Conservation (phyloP, 257 asterid genomes). For the Solanum habrochaites region DNA sequence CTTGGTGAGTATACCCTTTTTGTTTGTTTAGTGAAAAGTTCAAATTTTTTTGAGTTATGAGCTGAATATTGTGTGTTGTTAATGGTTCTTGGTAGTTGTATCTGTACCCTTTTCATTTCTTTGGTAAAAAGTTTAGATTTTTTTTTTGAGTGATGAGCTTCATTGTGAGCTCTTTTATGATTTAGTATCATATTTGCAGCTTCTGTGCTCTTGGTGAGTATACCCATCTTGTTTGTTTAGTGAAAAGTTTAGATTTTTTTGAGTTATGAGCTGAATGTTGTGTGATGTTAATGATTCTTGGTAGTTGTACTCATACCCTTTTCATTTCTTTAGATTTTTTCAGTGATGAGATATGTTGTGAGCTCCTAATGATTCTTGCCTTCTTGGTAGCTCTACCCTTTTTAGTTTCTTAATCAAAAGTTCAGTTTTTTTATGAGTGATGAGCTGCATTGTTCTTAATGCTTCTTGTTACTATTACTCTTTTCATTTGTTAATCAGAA, state of each 20-base stretch:
- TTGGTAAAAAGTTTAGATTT: background rate
- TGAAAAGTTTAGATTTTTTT: background rate
- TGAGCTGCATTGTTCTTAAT: conserved; percentile 15
- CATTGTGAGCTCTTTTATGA: conserved; percentile 27
- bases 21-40: background rate
- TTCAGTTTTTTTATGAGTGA: background rate
- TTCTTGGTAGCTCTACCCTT: conserved; percentile 25
- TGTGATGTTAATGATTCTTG: conserved; percentile 41
- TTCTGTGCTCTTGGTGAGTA: conserved; percentile 25
- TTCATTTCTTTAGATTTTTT: background rate
- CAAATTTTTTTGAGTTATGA: background rate
- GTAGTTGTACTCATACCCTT: conserved; percentile 17
- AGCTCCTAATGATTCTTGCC: conserved; percentile 29
- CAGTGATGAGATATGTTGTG: background rate
- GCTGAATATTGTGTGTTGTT: conserved; percentile 13
- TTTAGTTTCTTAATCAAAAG: background rate
- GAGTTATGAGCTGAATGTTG: background rate
- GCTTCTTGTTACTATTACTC: conserved; percentile 37
- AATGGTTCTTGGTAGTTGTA: conserved; percentile 41
- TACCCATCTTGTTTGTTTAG: background rate
- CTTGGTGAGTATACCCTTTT: conserved; percentile 31
- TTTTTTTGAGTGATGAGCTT: background rate
- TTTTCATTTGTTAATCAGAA: background rate
- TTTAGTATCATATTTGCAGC: conserved; percentile 8
- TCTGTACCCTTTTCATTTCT: background rate